These are phyloP conservation scores for Meira nashicola DNA, from an alignment of 1,284 basidiomycete species.

Conservation along the genomic window DNA sequence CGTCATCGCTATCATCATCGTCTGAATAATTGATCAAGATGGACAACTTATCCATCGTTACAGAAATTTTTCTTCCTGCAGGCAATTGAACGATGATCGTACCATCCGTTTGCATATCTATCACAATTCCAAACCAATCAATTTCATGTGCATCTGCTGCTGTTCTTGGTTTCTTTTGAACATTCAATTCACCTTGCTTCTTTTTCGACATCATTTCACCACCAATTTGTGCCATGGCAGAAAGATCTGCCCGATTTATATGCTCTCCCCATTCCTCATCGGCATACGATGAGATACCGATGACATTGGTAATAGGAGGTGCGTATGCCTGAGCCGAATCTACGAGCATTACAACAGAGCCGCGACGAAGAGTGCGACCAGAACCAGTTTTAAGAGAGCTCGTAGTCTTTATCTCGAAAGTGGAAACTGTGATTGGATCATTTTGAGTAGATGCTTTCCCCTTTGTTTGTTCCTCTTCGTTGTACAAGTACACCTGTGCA, in stretches of 20 bases:
- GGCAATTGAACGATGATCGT: conserved; percentile 51
- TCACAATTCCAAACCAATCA: conserved; percentile 57
- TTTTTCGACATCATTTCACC: conserved; percentile 57
- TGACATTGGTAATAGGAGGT: background rate
- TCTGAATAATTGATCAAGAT: conserved; percentile 31
- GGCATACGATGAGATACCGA: background rate
- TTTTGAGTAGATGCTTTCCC: conserved; percentile 57
- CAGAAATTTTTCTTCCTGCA: conserved; percentile 35
- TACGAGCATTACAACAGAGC: conserved; percentile 72
- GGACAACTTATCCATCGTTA: conserved; percentile 32
- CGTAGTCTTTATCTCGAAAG: conserved; percentile 80
- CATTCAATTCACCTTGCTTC: conserved; percentile 10
- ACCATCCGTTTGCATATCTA: conserved; percentile 54
- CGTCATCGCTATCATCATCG: conserved; percentile 14
- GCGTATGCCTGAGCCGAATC: conserved; percentile 64
- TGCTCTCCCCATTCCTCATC: conserved; percentile 41
- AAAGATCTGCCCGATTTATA: conserved; percentile 68
- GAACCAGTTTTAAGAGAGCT: conserved; percentile 57
- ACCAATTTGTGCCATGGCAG: conserved; percentile 62
- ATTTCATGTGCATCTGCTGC: conserved; percentile 31
- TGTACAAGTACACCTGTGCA: conserved; percentile 36
- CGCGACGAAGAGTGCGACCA: conserved; percentile 63
- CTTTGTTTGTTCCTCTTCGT: conserved; percentile 23
- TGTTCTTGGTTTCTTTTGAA: conserved; percentile 8
- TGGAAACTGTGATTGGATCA: conserved; percentile 58